These are phyloP conservation scores for Amylostereum areolatum DNA, from an alignment of 1,284 basidiomycete species.

Conservation along the genomic window DNA sequence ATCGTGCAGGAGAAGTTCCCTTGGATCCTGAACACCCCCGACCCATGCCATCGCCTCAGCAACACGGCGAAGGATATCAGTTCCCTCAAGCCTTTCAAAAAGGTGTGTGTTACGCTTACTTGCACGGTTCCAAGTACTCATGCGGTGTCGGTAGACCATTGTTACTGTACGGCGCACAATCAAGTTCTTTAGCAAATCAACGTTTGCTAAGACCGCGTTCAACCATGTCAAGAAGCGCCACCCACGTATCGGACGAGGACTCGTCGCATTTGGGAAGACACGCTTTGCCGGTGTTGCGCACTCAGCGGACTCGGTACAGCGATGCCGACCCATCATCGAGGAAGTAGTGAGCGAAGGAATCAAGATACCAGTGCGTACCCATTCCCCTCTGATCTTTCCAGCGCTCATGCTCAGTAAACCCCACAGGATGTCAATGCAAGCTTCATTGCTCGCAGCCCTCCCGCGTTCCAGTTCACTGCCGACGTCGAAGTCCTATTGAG, in stretches of 20 bases:
- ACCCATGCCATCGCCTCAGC: constrained; percentile 25
- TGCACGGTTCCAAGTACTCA: background rate
- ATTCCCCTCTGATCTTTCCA: background rate
- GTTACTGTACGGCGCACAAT: constrained; percentile 14
- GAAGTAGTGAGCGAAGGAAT: background rate
- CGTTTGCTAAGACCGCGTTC: constrained; percentile 16
- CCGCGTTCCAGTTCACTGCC: constrained; percentile 8
- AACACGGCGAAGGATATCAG: constrained; percentile 25
- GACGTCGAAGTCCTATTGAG: constrained; percentile 12
- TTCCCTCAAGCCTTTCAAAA: constrained; percentile 18
- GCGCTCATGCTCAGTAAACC: background rate
- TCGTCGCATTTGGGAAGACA: constrained; percentile 23
- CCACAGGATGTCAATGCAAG: background rate
- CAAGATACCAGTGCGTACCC: background rate
- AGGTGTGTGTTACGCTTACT: constrained; percentile 1
- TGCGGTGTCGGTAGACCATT: constrained; percentile 21
- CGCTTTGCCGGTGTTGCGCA: constrained; percentile 22
- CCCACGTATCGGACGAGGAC: constrained; percentile 15
- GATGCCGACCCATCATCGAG: constrained; percentile 15
- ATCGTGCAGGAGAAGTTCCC: constrained; percentile 15
- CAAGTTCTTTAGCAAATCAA: constrained; percentile 21
- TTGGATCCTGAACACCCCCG: constrained; percentile 22
- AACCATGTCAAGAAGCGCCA: constrained; percentile 4
- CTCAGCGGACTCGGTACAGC: constrained; percentile 15
- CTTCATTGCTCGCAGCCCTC: background rate